Evolutionary conservation across 176 grass and related monocot species (phyloP).

Genomic region (Paspalum notatum): DNA sequence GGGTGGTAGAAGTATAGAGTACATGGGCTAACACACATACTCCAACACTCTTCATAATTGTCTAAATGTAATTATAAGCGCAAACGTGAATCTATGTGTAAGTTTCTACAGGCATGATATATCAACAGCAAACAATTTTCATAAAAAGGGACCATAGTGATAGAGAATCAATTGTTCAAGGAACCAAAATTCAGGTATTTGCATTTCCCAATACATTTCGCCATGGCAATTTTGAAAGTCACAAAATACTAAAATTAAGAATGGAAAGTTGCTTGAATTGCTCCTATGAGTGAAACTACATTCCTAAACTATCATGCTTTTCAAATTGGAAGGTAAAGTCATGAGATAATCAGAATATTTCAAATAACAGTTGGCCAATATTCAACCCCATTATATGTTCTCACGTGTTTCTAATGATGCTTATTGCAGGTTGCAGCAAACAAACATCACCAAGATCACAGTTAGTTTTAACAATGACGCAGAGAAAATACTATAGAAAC

Average conservation of each 20-base stretch:
- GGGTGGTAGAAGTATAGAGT: no score
- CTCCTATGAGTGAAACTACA: conserved; percentile 3
- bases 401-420: background rate
- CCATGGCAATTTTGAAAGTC: background rate
- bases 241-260: conserved; percentile 28
- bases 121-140: conserved; percentile 17
- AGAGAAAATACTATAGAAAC: conserved; percentile 23
- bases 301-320: background rate
- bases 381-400: no score
- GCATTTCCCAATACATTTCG: conserved; percentile 20
- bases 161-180: conserved; percentile 8
- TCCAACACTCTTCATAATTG: conserved; percentile 21
- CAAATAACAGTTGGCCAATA: background rate
- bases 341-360: background rate
- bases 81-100: conserved; percentile 15
- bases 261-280: background rate
- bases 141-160: background rate
- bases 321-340: conserved; percentile 4
- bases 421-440: conserved; percentile 2
- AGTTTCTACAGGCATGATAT: conserved; percentile 19
- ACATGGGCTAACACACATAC: no score
- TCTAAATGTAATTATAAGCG: background rate
- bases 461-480: conserved; percentile 4
- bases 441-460: background rate
- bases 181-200: conserved; percentile 18